A percentile compares a stretch with the other conserved stretches of the same genome.
Evolutionary conservation across 495 filamentous ascomycete genomes (phyloP).

Genomic region (Aspergillus conjunctus): DNA sequence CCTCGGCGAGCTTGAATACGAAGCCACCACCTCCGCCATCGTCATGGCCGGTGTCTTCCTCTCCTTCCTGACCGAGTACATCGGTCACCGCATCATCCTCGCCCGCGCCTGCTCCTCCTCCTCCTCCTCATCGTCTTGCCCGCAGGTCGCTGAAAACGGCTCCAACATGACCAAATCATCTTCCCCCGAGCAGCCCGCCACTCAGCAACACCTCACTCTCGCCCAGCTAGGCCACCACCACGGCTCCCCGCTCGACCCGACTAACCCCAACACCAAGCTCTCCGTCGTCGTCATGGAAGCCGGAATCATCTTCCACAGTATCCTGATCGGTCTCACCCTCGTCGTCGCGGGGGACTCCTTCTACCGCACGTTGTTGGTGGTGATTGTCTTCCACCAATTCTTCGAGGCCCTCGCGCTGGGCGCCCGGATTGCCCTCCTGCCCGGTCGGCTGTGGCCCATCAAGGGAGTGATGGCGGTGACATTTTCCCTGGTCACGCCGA

Average conservation of each 20-base stretch:
- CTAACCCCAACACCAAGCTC: conserved; percentile 50
- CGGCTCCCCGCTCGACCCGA: conserved; percentile 28
- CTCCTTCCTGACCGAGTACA: conserved; percentile 61
- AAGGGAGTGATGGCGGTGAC: conserved; percentile 41
- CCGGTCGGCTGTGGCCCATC: conserved; percentile 47
- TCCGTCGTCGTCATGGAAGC: conserved; percentile 66
- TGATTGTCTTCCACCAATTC: conserved; percentile 73
- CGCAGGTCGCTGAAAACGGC: background rate
- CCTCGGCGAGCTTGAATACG: conserved; percentile 60
- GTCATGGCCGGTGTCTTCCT: conserved; percentile 67
- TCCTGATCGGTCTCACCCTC: conserved; percentile 45
- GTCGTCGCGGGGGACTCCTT: conserved; percentile 44
- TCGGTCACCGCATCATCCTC: conserved; percentile 53
- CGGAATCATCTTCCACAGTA: conserved; percentile 73
- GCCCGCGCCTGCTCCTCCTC: conserved; percentile 21
- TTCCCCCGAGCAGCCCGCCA: conserved; percentile 14
- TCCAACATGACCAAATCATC: conserved; percentile 14
- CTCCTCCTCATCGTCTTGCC: background rate
- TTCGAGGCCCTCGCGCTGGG: conserved; percentile 73
- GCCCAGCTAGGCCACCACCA: conserved; percentile 37
- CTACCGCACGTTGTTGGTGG: conserved; percentile 72
- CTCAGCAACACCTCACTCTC: conserved; percentile 19
- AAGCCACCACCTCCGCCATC: conserved; percentile 61
- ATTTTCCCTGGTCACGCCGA: conserved; percentile 47
- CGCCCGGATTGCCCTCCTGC: conserved; percentile 70